phyloP scores from a whole-genome alignment of 306 rosid genomes.

The Quercus robur region DNA sequence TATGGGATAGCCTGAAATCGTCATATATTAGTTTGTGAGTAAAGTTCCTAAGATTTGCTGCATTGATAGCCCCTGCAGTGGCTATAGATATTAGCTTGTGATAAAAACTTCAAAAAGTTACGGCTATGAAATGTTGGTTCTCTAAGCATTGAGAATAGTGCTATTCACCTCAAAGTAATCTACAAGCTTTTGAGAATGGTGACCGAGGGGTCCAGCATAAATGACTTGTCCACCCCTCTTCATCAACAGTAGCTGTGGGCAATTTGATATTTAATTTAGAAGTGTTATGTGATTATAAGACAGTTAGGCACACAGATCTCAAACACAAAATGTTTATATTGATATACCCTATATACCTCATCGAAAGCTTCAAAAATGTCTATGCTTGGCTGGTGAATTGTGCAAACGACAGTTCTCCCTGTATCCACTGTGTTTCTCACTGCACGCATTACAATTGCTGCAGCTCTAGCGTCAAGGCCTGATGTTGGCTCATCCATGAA shows the following conservation, averaged over 20 bases:
- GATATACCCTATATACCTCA: slow-evolving; percentile 35
- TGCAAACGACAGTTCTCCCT: slow-evolving; percentile 55
- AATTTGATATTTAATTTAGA: not conserved
- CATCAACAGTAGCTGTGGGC: slow-evolving; percentile 48
- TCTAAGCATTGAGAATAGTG: not conserved
- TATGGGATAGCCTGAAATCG: slow-evolving; percentile 42
- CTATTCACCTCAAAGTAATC: slow-evolving; percentile 49
- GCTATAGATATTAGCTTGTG: not conserved
- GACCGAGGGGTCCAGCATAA: slow-evolving; percentile 52
- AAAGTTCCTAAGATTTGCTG: not conserved
- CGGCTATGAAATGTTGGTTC: not conserved
- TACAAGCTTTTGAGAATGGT: slow-evolving; percentile 41
- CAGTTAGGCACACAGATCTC: slow-evolving; percentile 2
- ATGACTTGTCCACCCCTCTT: slow-evolving; percentile 54
- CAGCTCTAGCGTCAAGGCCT: slow-evolving; percentile 60
- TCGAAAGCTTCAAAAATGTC: slow-evolving; percentile 58
- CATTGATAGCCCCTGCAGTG: too few relatives aligned
- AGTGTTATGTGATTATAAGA: not conserved
- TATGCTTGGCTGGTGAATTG: slow-evolving; percentile 65
- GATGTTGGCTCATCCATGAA: slow-evolving; percentile 66
- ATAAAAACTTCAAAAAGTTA: not conserved
- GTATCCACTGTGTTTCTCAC: slow-evolving; percentile 53
- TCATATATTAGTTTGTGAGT: not conserved
- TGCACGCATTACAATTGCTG: slow-evolving; percentile 54
- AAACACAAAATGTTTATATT: not conserved